Base-by-base conservation (phyloP, 495 filamentous ascomycete genomes). In the Tuber borchii region DNA sequence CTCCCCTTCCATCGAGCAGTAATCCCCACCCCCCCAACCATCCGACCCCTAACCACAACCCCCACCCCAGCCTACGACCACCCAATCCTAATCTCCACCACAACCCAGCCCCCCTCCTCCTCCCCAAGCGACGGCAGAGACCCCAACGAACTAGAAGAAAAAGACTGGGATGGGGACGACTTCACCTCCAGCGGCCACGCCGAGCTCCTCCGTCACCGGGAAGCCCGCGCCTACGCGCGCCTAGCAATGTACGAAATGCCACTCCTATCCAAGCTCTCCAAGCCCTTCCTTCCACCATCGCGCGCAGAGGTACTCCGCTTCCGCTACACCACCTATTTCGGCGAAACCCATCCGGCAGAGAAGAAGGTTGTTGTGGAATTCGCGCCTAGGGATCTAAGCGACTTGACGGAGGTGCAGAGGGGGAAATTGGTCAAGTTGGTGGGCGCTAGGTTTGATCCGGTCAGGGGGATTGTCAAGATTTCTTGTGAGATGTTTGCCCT, bases 201-300 rank as follows among this genome's bases (percentile, higher is more conserved):
- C 73, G 92, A 98, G 84, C 85, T 99, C 74, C 94, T 97, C 82
- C 88, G 93, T 82, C 93, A 95, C 81, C 88, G 95, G 46, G 95
- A 99, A 83, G 87, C 93, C 78, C 87, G 95, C 86, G 91, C 97
- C 78, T 97, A 97, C 82, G 90, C 92, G 39, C 88, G 95, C 71
- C 87, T 97, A 78, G 88, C 91, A 65, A 93, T 94, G 46, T 99
- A 97, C 93, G 95, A 98, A 85, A 93, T 98, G 93, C 95, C 95
- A 31, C 85, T 95, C 77, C 86, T 99, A 73, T 89, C 90, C 81
- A 93, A 93, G 78, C 87, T 97, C 61, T 91, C 92, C 71, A 91
- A 91, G 84, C 90, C 92, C 46, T 98, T 97, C 85, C 85, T 86
- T 46, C 91, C 90, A 6, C 93, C 94, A 19, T 83, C 89, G 70